phyloP scores from a whole-genome alignment of 164 flowering plant species.

The Platanus orientalis region DNA sequence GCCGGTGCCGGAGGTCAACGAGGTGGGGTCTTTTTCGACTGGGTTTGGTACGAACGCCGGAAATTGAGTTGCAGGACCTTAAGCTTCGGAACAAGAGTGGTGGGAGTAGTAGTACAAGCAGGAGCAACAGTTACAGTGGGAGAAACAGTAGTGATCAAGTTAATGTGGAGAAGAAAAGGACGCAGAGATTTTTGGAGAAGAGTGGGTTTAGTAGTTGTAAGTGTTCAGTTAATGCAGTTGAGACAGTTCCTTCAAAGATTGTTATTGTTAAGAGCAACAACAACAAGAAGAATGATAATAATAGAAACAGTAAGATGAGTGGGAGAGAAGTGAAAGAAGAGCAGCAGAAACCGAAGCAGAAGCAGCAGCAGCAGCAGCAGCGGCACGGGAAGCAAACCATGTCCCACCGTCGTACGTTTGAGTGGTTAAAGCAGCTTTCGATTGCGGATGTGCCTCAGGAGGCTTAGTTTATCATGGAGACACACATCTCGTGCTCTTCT shows the following conservation, averaged over 20 bases:
- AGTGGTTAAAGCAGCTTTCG: slow-evolving; percentile 79
- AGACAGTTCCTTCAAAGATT: slow-evolving; percentile 28
- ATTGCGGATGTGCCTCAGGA: slow-evolving; percentile 21
- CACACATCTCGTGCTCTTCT: background rate
- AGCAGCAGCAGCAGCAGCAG: slow-evolving; percentile 24
- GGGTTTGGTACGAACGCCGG: slow-evolving; percentile 59
- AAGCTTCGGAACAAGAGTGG: slow-evolving; percentile 27
- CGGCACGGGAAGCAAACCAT: slow-evolving; percentile 31
- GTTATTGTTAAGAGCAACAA: slow-evolving; percentile 18
- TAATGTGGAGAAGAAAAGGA: slow-evolving; percentile 7
- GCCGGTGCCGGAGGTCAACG: slow-evolving; percentile 25
- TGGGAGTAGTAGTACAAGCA: slow-evolving; percentile 27
- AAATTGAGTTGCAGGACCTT: slow-evolving; percentile 47
- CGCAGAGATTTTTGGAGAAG: slow-evolving; percentile 3
- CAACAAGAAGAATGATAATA: too few relatives aligned
- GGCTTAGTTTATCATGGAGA: background rate
- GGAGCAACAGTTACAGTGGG: background rate
- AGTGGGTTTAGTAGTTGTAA: slow-evolving; percentile 38
- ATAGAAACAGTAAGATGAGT: background rate
- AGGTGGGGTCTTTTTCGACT: slow-evolving; percentile 51
- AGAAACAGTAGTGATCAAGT: background rate
- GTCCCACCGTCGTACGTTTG: slow-evolving; percentile 62
- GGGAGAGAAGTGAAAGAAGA: slow-evolving; percentile 6
- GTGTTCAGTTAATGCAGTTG: slow-evolving; percentile 41
- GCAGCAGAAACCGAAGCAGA: slow-evolving; percentile 20